phyloP scores from a whole-genome alignment of 257 asterid genomes.

The Nicotiana sylvestris region DNA sequence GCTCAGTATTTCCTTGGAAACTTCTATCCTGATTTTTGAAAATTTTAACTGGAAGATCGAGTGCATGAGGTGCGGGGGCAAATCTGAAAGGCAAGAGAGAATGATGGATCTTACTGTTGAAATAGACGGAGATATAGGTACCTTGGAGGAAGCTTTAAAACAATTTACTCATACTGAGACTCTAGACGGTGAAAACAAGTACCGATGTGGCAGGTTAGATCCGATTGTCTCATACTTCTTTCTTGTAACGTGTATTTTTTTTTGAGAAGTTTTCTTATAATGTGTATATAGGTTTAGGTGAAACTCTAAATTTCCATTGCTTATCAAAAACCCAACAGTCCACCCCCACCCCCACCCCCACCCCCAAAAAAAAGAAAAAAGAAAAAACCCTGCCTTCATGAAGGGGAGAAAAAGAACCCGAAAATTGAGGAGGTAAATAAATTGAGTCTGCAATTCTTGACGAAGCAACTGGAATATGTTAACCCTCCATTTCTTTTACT shows the following conservation, averaged over 20 bases:
- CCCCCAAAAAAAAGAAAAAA: no score
- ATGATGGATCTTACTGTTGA: conserved; percentile 93
- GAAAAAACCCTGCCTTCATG: no score
- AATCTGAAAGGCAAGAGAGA: conserved; percentile 64
- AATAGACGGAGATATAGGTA: conserved; percentile 70
- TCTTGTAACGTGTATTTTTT: not conserved
- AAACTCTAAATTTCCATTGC: not conserved
- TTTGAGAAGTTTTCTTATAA: not conserved
- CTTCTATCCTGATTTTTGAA: not conserved
- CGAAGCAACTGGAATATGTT: not conserved
- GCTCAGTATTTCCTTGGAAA: conserved; percentile 3
- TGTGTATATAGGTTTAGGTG: not conserved
- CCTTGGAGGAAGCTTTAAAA: conserved; percentile 65
- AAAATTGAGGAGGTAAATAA: not conserved
- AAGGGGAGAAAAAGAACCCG: not conserved
- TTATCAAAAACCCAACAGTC: not conserved
- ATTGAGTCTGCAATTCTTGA: not conserved
- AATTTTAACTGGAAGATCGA: conserved; percentile 45
- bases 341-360: not conserved
- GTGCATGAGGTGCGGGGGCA: conserved; percentile 75
- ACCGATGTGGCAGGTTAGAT: conserved; percentile 69
- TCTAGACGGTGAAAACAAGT: conserved; percentile 86
- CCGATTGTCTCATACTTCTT: not conserved
- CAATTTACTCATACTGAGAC: conserved; percentile 70
- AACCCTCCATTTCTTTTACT: not conserved